Evolutionary conservation across 2,329 filamentous ascomycete genomes (phyloP).

Genomic region (Ploettnerulaceae sp.): DNA sequence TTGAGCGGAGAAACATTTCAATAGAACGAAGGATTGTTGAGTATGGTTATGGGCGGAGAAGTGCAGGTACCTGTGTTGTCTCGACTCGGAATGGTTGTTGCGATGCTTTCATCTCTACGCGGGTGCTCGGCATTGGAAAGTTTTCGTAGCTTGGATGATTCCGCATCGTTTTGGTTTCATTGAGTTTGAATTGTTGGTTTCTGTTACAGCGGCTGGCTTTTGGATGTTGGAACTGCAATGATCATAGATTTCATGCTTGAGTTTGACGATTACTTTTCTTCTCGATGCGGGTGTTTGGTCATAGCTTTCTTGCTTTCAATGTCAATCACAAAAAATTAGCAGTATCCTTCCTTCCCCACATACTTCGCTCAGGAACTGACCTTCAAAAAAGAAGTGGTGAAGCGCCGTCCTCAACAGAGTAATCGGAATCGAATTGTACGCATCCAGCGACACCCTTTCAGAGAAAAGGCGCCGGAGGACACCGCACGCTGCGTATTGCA

Average conservation of each 20-base stretch:
- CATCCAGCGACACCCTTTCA: constrained; percentile 18
- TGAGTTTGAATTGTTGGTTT: neutral
- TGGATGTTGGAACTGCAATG: too few species aligned
- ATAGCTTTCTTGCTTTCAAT: neutral
- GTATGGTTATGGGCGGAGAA: too few species aligned
- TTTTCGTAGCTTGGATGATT: too few species aligned
- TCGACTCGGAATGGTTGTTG: neutral
- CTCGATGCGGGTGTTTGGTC: neutral
- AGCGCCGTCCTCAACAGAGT: constrained; percentile 36
- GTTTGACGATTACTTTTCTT: neutral
- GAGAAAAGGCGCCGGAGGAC: constrained; percentile 22
- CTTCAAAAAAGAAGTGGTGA: constrained; percentile 28
- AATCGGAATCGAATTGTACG: constrained; percentile 40
- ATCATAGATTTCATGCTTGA: neutral
- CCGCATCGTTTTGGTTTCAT: too few species aligned
- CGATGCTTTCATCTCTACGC: neutral
- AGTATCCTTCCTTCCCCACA: constrained; percentile 31
- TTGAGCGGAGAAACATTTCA: neutral
- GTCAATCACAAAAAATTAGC: constrained; percentile 25
- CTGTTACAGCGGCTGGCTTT: neutral
- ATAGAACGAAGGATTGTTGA: neutral
- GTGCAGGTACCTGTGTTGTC: too few species aligned
- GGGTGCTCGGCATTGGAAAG: too few species aligned
- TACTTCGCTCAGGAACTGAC: constrained; percentile 20
- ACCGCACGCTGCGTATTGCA: constrained; percentile 87